Evolutionary conservation across 202 grass and related monocot genomes (phyloP), one percentile per base, ranked within the genome.

Genomic region (Zizania palustris): DNA sequence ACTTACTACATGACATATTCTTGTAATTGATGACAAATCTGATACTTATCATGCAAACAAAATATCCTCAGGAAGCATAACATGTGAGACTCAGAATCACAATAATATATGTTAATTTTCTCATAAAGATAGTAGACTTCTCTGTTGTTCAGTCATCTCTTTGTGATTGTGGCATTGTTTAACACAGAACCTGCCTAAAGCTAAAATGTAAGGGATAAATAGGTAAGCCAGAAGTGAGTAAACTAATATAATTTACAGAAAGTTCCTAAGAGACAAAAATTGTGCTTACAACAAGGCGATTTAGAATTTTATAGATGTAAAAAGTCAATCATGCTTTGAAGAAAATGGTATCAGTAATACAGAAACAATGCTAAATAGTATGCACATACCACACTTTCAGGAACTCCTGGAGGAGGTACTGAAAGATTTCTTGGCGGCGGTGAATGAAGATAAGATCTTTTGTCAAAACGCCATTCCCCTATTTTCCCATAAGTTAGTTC

Each of bases 381-480:
- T 51, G 44, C 67, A 85, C 96, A 73, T 90, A 99, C 96, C 96
- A 99, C 96, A 83, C 96, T 99, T 96, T 99, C 96, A 74, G 92
- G 96, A 60, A 99, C 96, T 73, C 96, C 85, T 67, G 88, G 90
- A 89, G 96, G 96, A 11, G 96, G 92, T 40, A 96, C 81, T 11
- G 89, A 70, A 60, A 99, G 90, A 90, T 99, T 99, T 82, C 87
- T 99, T 71, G 96, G 96, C 74, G 92, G 92, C 45, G 90, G 85
- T 72, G 81, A 89, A 60, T 50, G 86, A 67, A 99, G 78, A 80
- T 91, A 93, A 33, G 96, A 89, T 96, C 96, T 93, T 88, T 99
- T 99, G 78, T 99, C 96, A 89, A 99, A 99, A 58, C 90, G 91
- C 92, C 96, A 99, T 83, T 99, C 96, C 14, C 96, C 96, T 65